These are phyloP conservation scores for Aspergillus neoniger DNA, from an alignment of 2,329 filamentous ascomycete species.

Conservation along the genomic window DNA sequence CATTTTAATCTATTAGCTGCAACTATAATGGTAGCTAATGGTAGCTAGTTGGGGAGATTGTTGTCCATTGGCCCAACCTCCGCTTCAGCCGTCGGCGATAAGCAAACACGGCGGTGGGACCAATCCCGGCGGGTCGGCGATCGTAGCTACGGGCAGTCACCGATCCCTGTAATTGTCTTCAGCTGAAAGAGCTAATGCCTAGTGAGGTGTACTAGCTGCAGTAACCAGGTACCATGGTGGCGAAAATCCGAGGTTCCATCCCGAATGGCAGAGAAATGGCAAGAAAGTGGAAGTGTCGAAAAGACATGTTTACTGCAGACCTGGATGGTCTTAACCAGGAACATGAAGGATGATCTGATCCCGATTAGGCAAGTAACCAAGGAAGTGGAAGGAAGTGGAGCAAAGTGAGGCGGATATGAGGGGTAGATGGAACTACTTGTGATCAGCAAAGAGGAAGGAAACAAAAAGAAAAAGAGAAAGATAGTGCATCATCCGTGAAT, in stretches of 20 bases:
- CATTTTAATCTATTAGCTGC: neutral
- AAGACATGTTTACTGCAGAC: neutral
- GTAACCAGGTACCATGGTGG: neutral
- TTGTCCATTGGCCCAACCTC: neutral
- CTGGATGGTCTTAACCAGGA: neutral
- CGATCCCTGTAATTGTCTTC: neutral
- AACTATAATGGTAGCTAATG: neutral
- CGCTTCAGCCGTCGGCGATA: neutral
- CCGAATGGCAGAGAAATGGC: neutral
- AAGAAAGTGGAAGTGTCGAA: neutral
- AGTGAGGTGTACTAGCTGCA: too few species aligned
- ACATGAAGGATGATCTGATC: neutral
- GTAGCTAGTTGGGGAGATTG: neutral
- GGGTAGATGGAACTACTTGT: too few species aligned
- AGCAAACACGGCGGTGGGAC: neutral
- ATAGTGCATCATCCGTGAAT: slow-evolving; percentile 48
- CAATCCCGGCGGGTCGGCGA: neutral
- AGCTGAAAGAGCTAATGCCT: too few species aligned
- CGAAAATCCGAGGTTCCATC: neutral
- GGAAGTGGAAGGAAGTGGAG: too few species aligned
- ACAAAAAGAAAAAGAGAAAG: neutral
- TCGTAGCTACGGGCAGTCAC: neutral
- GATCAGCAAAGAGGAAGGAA: neutral
- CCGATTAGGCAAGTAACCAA: too few species aligned
- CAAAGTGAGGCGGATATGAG: too few species aligned